These are phyloP conservation scores for Blastomyces percursus DNA, from an alignment of 2,329 filamentous ascomycete species.

Conservation along the genomic window DNA sequence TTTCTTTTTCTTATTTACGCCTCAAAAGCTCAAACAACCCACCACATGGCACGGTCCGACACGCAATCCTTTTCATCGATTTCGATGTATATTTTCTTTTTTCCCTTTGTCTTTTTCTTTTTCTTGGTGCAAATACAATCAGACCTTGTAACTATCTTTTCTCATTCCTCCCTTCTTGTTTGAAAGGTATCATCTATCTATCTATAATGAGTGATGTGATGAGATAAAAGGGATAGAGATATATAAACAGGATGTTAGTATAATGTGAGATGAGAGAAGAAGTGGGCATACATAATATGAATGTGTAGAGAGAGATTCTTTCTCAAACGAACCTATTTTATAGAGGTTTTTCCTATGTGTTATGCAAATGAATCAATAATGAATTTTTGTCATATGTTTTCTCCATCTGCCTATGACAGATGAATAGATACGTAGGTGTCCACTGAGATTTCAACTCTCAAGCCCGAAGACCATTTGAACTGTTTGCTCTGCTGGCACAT, in stretches of 20 bases:
- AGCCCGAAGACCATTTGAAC: no score
- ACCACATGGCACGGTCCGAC: background rate
- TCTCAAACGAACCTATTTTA: no score
- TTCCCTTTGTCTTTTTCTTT: background rate
- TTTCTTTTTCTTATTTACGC: background rate
- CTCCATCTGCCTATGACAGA: no score
- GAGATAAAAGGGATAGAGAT: background rate
- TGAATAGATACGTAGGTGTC: no score
- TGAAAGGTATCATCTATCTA: background rate
- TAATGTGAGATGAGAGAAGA: background rate
- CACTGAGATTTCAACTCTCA: no score
- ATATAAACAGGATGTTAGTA: background rate
- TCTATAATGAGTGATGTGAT: background rate
- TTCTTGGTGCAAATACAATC: background rate
- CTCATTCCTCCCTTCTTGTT: background rate
- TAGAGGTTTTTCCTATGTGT: no score
- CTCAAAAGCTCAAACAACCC: background rate
- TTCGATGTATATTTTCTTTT: background rate
- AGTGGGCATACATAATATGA: no score
- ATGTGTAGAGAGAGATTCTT: no score
- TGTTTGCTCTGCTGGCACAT: no score
- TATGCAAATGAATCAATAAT: no score
- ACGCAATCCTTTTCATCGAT: background rate
- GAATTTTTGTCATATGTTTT: no score
- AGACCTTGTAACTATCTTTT: background rate